These are phyloP conservation scores for Paramecium pentaurelia DNA, from an alignment of 73 alveolate genomes.

Conservation along the genomic window DNA sequence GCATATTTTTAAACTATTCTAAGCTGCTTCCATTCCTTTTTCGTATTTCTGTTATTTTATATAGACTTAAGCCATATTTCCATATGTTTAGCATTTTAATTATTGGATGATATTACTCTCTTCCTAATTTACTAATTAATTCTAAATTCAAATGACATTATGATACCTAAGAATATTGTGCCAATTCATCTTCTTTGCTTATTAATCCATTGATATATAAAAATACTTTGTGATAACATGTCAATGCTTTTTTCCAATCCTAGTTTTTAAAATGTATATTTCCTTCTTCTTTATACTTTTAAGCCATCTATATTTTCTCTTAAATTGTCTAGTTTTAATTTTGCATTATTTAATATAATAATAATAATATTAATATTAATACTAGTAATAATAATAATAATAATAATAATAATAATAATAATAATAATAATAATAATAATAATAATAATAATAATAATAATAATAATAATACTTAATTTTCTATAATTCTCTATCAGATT, in stretches of 20 bases:
- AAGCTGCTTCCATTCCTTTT: neutral
- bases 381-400: too few relatives aligned
- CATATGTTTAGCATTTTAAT: neutral
- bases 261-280: neutral
- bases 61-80: conserved; percentile 13
- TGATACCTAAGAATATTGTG: neutral
- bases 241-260: neutral
- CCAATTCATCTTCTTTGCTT: neutral
- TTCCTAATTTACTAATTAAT: neutral
- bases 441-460: too few relatives aligned
- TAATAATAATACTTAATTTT: too few relatives aligned
- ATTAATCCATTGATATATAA: neutral
- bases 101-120: neutral
- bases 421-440: too few relatives aligned
- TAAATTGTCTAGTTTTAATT: neutral
- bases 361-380: too few relatives aligned
- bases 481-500: too few relatives aligned
- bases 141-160: neutral
- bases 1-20: neutral
- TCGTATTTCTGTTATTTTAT: neutral
- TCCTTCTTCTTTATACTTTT: neutral
- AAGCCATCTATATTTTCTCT: neutral
- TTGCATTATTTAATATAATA: neutral
- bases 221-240: conserved; percentile 5
- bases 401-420: too few relatives aligned